Conservation (phyloP, 2,329 filamentous ascomycete genomes). For the Cucurbitaria berberidis region DNA sequence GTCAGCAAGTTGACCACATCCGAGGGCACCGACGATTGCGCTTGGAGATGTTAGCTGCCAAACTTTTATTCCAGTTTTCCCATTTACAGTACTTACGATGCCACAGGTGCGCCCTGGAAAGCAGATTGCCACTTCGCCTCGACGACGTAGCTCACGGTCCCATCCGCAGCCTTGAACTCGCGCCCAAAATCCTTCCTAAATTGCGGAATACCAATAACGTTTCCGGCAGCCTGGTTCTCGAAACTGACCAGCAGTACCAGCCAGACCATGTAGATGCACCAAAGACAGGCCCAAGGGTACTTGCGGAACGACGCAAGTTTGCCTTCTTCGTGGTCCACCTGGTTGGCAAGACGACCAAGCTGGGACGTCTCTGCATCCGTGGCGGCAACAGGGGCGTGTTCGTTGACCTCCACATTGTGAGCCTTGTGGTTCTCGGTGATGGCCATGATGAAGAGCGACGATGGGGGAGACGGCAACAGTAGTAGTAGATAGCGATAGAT, state of each 20-base stretch:
- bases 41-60: slow-evolving; percentile 1
- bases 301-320: slow-evolving; percentile 34
- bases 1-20: slow-evolving; percentile 47
- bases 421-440: slow-evolving; percentile 10
- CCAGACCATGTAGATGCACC: slow-evolving; percentile 52
- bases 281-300: slow-evolving; percentile 41
- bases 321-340: slow-evolving; percentile 28
- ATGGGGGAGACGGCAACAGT: not conserved
- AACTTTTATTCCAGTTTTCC: too few species aligned
- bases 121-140: slow-evolving; percentile 54
- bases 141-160: slow-evolving; percentile 49
- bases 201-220: slow-evolving; percentile 53
- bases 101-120: slow-evolving; percentile 53
- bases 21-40: slow-evolving; percentile 42
- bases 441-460: slow-evolving; percentile 1
- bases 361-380: slow-evolving; percentile 12
- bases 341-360: slow-evolving; percentile 26
- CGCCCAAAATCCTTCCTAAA: slow-evolving; percentile 56
- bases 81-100: slow-evolving; percentile 34
- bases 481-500: not conserved
- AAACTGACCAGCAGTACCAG: slow-evolving; percentile 50
- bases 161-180: slow-evolving; percentile 26
- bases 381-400: slow-evolving; percentile 10
- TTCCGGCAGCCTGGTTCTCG: slow-evolving; percentile 52
- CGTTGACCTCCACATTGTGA: slow-evolving; percentile 18